Evolutionary conservation across 2,329 filamentous ascomycete species (phyloP).

Genomic region (Cladosporium colombiae): DNA sequence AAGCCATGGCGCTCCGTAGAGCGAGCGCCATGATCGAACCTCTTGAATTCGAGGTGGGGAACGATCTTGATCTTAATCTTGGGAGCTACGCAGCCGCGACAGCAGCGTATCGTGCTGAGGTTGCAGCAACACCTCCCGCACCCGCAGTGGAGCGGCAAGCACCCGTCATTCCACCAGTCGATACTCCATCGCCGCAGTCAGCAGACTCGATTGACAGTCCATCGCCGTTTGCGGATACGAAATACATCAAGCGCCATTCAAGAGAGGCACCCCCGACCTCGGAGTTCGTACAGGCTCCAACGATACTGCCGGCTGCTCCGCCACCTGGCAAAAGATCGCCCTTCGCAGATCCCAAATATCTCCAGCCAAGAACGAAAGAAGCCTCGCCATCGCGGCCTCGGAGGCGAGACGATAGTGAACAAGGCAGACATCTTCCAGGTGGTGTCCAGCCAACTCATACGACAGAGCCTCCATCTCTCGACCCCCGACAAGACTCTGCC

Average conservation of each 20-base stretch:
- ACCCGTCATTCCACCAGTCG: background rate
- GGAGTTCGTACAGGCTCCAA: slow-evolving; percentile 13
- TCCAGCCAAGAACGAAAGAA: background rate
- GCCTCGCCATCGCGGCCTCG: slow-evolving; percentile 1
- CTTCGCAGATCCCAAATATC: slow-evolving; percentile 13
- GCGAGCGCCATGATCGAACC: slow-evolving; percentile 33
- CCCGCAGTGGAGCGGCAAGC: background rate
- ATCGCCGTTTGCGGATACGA: slow-evolving; percentile 32
- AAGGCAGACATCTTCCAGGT: background rate
- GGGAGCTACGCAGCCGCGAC: slow-evolving; percentile 12
- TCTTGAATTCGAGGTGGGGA: slow-evolving; percentile 29
- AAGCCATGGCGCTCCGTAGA: slow-evolving; percentile 36
- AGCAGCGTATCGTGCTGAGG: slow-evolving; percentile 16
- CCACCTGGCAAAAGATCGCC: slow-evolving; percentile 8
- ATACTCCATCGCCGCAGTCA: slow-evolving; percentile 7
- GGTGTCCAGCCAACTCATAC: background rate
- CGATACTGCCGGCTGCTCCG: slow-evolving; percentile 8
- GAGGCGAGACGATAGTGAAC: background rate
- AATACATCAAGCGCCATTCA: slow-evolving; percentile 32
- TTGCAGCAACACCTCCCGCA: slow-evolving; percentile 7
- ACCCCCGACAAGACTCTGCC: background rate
- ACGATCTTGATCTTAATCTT: slow-evolving; percentile 14
- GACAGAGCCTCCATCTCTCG: background rate
- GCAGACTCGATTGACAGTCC: slow-evolving; percentile 19
- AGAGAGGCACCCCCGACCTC: slow-evolving; percentile 23